Base-by-base conservation (phyloP, 106 monocot genomes). In the Ottelia alismoides region DNA sequence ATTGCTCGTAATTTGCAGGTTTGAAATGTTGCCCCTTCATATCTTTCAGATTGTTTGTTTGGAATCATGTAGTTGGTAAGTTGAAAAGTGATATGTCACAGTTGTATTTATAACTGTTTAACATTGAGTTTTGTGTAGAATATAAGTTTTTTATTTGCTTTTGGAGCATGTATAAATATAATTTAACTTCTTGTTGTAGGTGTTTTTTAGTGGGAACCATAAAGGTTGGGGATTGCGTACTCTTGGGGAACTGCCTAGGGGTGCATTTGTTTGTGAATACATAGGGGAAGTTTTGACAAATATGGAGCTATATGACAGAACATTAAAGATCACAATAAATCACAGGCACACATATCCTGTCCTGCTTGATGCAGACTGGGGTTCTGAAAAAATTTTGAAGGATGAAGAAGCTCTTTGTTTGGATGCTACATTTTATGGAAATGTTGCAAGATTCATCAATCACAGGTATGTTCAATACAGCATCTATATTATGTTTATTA, bases 321-420 rank as follows among this genome's bases (percentile, higher is more conserved):
- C 70, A 40, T 48, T 73, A 0, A 48, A 60, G 43, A 65, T 57
- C 1, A 75, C 73, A 23, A 68, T 73, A 0, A 88, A 75, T 25
- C 55, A 70, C 19, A 80, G 28, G 47, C 94, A 94, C 29, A 78
- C 84, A 18, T 88, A 88, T 51, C 94, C 88, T 2, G 78, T 94
- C 24, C 46, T 75, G 1, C 70, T 94, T 18, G 88, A 94, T 70
- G 88, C 94, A 30, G 88, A 88, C 56, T 94, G 94, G 94, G 78
- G 73, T 3, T 73, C 80, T 20, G 93, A 93, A 69, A 76, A 78
- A 29, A 58, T 84, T 46, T 51, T 94, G 2, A 80, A 88, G 58
- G 94, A 94, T 74, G 94, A 94, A 65, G 84, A 94, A 30, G 84
- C 94, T 2, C 81, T 94, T 20, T 94, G 88, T 72, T 62, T 94